phyloP scores from a whole-genome alignment of 2,329 filamentous ascomycete species.

The Diaporthe nobilis region DNA sequence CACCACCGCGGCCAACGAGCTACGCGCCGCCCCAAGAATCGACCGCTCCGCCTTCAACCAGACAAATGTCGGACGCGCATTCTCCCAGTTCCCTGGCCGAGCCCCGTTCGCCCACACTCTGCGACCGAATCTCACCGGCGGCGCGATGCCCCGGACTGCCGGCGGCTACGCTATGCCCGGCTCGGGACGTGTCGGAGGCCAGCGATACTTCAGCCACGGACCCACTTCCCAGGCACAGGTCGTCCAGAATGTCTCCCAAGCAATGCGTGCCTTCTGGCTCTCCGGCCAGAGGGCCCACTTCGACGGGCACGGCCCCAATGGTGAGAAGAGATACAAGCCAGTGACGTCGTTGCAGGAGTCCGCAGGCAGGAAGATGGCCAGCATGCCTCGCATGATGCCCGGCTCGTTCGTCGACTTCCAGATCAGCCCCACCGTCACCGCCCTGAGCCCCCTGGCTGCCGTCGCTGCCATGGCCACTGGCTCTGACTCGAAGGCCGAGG shows the following conservation, averaged over 20 bases:
- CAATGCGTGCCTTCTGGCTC: slow-evolving; percentile 92
- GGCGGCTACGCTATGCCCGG: slow-evolving; percentile 87
- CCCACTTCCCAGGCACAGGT: slow-evolving; percentile 90
- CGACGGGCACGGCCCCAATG: slow-evolving; percentile 80
- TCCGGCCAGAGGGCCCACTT: slow-evolving; percentile 91
- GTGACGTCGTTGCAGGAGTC: slow-evolving; percentile 84
- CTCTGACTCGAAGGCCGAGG: slow-evolving; percentile 55
- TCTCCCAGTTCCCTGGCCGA: slow-evolving; percentile 76
- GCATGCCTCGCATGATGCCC: slow-evolving; percentile 68
- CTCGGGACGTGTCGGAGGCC: slow-evolving; percentile 77
- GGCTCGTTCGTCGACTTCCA: slow-evolving; percentile 92
- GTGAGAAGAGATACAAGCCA: slow-evolving; percentile 83
- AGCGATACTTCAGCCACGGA: slow-evolving; percentile 90
- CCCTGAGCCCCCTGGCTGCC: slow-evolving; percentile 79
- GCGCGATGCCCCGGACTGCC: slow-evolving; percentile 85
- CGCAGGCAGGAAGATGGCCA: slow-evolving; percentile 76
- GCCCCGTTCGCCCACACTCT: slow-evolving; percentile 91
- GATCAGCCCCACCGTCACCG: slow-evolving; percentile 90
- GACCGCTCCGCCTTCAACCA: slow-evolving; percentile 65
- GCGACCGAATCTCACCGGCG: slow-evolving; percentile 92
- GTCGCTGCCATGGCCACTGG: slow-evolving; percentile 62
- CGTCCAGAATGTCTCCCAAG: slow-evolving; percentile 94
- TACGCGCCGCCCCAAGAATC: slow-evolving; percentile 53
- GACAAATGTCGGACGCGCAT: slow-evolving; percentile 64
- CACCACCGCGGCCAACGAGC: slow-evolving; percentile 56